Percentiles rank a stretch among this genome's conserved stretches.
phyloP scores from a whole-genome alignment of 1,284 basidiomycete genomes.

The Sanghuangporus baumii region DNA sequence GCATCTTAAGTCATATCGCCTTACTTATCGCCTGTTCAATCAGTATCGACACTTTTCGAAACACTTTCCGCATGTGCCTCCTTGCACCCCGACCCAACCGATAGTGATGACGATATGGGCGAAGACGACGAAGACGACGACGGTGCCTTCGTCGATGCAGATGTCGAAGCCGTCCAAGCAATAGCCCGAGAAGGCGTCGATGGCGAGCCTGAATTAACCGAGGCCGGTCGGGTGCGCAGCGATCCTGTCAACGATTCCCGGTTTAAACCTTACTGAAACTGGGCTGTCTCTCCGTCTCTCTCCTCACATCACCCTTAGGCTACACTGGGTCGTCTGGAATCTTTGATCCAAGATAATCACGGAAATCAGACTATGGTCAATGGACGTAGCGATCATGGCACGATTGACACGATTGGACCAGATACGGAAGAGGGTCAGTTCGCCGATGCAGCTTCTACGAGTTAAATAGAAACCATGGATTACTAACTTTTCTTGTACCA shows the following conservation, averaged over 20 bases:
- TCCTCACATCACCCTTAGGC: slow-evolving; percentile 38
- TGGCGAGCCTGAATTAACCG: slow-evolving; percentile 65
- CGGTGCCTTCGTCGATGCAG: slow-evolving; percentile 56
- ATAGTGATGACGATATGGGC: slow-evolving; percentile 55
- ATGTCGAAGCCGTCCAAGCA: slow-evolving; percentile 46
- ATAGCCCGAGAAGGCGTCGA: slow-evolving; percentile 36
- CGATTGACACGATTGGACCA: background rate
- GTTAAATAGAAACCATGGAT: background rate
- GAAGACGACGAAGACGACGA: slow-evolving; percentile 49
- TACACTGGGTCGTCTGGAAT: slow-evolving; percentile 69
- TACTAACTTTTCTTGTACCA: background rate
- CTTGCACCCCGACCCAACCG: slow-evolving; percentile 76
- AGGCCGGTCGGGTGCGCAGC: slow-evolving; percentile 91
- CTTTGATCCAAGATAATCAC: slow-evolving; percentile 58
- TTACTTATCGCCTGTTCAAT: background rate
- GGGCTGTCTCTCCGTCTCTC: slow-evolving; percentile 20
- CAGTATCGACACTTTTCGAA: slow-evolving; percentile 87
- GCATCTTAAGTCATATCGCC: background rate
- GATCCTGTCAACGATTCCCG: slow-evolving; percentile 79
- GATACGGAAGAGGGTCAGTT: background rate
- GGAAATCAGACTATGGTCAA: slow-evolving; percentile 7
- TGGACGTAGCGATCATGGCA: slow-evolving; percentile 21
- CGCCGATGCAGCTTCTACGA: background rate
- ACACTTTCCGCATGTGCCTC: slow-evolving; percentile 86
- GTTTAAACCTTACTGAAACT: slow-evolving; percentile 80